Conservation (phyloP, 2,329 filamentous ascomycete genomes). For the Claviceps lovelessii region DNA sequence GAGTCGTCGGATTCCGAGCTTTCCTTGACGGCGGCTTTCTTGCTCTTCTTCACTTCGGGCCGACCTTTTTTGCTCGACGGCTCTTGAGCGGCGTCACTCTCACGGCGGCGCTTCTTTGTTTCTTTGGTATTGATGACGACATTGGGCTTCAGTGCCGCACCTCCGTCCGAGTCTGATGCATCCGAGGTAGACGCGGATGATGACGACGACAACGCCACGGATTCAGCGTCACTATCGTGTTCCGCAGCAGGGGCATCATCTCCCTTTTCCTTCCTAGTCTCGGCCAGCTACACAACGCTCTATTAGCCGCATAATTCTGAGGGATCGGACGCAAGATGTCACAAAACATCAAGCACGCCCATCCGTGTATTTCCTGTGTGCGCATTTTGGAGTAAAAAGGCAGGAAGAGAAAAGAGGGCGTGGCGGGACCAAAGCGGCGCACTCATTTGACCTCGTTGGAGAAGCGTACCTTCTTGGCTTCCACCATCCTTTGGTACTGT, state of each 20-base stretch:
- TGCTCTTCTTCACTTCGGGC: neutral
- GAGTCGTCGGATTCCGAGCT: neutral
- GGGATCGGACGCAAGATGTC: neutral
- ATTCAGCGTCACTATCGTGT: slow-evolving; percentile 7
- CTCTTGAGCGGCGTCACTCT: slow-evolving; percentile 16
- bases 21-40: neutral
- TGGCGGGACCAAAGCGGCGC: too few relatives aligned
- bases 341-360: too few relatives aligned
- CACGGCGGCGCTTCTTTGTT: slow-evolving; percentile 13
- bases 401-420: too few relatives aligned
- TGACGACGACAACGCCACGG: slow-evolving; percentile 1
- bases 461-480: slow-evolving; percentile 7
- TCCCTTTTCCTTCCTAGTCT: slow-evolving; percentile 10
- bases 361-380: too few relatives aligned
- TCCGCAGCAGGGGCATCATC: slow-evolving; percentile 7
- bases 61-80: slow-evolving; percentile 5
- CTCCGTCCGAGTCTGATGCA: slow-evolving; percentile 13
- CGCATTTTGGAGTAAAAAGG: too few relatives aligned
- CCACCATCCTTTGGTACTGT: slow-evolving; percentile 14
- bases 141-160: slow-evolving; percentile 9
- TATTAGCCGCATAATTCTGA: neutral
- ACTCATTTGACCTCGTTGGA: too few relatives aligned
- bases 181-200: slow-evolving; percentile 11
- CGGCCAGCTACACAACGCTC: slow-evolving; percentile 6
- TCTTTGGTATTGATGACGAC: slow-evolving; percentile 15